Evolutionary conservation across 78 protist species (phyloP), one percentile per base, ranked within the genome.

Genomic region (Dictyostelium firmibasis): DNA sequence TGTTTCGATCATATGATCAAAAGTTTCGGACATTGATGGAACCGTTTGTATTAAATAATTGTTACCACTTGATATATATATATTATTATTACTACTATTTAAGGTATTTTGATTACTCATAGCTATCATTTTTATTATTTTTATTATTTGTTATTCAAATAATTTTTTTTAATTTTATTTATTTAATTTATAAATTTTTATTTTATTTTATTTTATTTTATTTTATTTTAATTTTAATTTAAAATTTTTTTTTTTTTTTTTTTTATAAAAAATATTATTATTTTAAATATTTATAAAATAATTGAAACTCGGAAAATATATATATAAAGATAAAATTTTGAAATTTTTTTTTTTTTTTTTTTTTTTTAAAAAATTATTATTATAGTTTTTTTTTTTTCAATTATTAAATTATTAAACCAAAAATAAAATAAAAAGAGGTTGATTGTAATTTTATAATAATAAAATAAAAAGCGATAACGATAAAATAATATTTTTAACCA

Each of bases 1-100:
- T 74, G 31, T 27, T 31, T 75, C 81, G 35, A 75, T 36, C 41
- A 75, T 29, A 8, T 36, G 81, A 75, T 75, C 81, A 75, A 36
- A 75, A 31, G 41, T 18, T 75, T 67, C 75, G 75, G 75, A 27
- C 75, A 67, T 67, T 67, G 75, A 27, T 72, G 83, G 83, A 9
- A 77, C 83, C 6, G 83, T 77, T 77, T 77, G 83, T 4, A 41
- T 33, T 43, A 77, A 41, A 41, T 77, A 77, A 77, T 77, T 77
- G 41, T 77, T 77, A 20, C 20, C 5, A 77, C n/a, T 23, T 31
- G 79, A 72, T 29, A 16, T 33, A 33, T 33, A 29, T 16, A 14
- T 5, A 16, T 33, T 72, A 72, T 31, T 33, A 67, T 64, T 64
- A 67, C 18, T 62, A n/a, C 4, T 60, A n/a, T 57, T 57, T 23